A percentile compares a stretch with the other conserved stretches of the same genome.
These are phyloP conservation scores for Talaromyces thailandensis DNA, from an alignment of 495 filamentous ascomycete species.

Conservation along the genomic window DNA sequence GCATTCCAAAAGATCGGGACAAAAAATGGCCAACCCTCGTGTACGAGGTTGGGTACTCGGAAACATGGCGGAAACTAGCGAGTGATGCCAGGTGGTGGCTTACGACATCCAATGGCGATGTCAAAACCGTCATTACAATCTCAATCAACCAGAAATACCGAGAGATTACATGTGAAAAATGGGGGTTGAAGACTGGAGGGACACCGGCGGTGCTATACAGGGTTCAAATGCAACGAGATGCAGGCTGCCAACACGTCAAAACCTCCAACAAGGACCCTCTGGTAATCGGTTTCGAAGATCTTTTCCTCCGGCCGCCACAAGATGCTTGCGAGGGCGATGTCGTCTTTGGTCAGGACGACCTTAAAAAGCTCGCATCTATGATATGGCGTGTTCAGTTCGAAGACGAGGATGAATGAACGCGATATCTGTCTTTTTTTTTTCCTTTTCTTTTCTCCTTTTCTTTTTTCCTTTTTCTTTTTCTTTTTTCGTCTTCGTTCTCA, in stretches of 20 bases:
- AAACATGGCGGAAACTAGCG: neutral
- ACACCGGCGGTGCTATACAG: neutral
- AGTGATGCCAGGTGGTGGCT: conserved; percentile 6
- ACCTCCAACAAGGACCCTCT: neutral
- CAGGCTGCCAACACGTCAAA: neutral
- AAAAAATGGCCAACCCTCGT: neutral
- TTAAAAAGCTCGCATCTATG: neutral
- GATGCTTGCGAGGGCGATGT: neutral
- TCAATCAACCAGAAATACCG: conserved; percentile 78
- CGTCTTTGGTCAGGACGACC: neutral
- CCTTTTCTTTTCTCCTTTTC: no score
- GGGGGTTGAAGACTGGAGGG: conserved; percentile 20
- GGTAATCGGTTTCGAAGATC: neutral
- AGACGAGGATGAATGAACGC: no score
- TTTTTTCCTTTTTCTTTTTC: no score
- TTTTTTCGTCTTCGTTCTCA: no score
- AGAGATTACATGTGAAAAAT: conserved; percentile 64
- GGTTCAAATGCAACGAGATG: neutral
- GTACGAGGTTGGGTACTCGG: conserved; percentile 4
- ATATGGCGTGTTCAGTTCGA: neutral
- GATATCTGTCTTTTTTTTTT: no score
- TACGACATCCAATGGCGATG: neutral
- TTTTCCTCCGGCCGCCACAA: neutral
- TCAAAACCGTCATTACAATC: neutral
- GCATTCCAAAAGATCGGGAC: neutral